Percentiles rank a stretch among this genome's conserved stretches.
phyloP scores from a whole-genome alignment of 495 filamentous ascomycete genomes.

The Paragyromitra xinjiangensis region DNA sequence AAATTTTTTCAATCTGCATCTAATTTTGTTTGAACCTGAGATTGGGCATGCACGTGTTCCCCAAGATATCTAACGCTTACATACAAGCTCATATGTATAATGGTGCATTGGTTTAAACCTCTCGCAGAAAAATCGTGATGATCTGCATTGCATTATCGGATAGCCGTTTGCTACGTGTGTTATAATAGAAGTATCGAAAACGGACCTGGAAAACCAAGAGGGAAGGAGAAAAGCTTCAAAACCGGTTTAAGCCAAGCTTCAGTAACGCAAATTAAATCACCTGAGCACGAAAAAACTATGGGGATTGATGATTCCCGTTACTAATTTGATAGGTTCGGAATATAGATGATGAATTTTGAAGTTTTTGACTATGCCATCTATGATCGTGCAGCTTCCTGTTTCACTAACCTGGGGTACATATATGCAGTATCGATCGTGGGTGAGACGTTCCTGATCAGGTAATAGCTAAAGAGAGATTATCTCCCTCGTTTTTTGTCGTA shows the following conservation, averaged over 20 bases:
- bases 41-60: slow-evolving; percentile 4
- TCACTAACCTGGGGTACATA: slow-evolving; percentile 10
- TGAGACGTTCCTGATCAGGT: slow-evolving; percentile 5
- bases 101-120: background rate
- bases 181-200: slow-evolving; percentile 9
- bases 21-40: slow-evolving; percentile 17
- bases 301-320: background rate
- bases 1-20: slow-evolving; percentile 16
- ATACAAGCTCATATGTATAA: slow-evolving; percentile 5
- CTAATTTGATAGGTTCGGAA: background rate
- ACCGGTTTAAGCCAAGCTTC: background rate
- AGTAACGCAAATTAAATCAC: slow-evolving; percentile 2
- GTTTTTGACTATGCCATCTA: background rate
- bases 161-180: background rate
- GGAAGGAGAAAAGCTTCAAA: background rate
- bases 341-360: background rate
- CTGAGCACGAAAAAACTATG: background rate
- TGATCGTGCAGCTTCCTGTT: slow-evolving; percentile 2
- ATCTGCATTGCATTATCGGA: slow-evolving; percentile 16
- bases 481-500: background rate
- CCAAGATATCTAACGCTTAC: background rate
- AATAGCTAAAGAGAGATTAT: background rate
- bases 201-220: background rate
- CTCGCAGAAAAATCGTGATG: background rate
- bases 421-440: background rate